These are phyloP conservation scores for Wickerhamiella qilinensis DNA, from an alignment of 805 yeast genomes.

Conservation along the genomic window DNA sequence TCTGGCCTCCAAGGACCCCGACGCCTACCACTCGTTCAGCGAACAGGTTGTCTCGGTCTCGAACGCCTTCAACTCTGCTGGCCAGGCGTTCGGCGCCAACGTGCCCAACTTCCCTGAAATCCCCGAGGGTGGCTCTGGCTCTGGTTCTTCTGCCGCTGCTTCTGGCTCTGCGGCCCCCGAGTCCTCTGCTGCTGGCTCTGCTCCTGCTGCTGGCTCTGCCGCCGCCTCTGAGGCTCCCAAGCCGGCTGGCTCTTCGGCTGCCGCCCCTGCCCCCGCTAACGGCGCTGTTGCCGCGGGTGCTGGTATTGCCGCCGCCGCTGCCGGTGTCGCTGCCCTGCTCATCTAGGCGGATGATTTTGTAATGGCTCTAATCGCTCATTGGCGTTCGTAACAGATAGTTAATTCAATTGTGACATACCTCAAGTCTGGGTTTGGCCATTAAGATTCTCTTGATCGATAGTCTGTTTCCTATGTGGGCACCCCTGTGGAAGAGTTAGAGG, in stretches of 20 bases:
- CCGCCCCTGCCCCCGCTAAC: constrained; percentile 6
- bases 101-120: constrained; percentile 6
- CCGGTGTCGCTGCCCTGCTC: constrained; percentile 15
- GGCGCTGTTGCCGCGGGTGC: constrained; percentile 11
- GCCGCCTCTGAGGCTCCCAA: constrained; percentile 1
- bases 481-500: too few species aligned
- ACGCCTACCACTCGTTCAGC: constrained; percentile 1
- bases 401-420: too few species aligned
- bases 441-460: too few species aligned
- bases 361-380: neutral
- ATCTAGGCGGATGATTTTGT: constrained; percentile 7
- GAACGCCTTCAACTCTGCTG: constrained; percentile 5
- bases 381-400: neutral
- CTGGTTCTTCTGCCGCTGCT: constrained; percentile 1
- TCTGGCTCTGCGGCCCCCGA: constrained; percentile 3
- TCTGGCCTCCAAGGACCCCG: constrained; percentile 3
- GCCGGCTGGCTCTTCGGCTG: constrained; percentile 1
- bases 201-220: constrained; percentile 14
- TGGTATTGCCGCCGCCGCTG: constrained; percentile 14
- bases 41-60: constrained; percentile 2
- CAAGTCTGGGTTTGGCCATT: too few species aligned
- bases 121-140: constrained; percentile 1
- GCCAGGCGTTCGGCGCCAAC: constrained; percentile 3
- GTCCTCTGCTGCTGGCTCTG: constrained; percentile 1
- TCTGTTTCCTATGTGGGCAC: too few species aligned